These are phyloP conservation scores for Vaccinium vitisidaea DNA, from an alignment of 148 eudicot genomes.

Conservation along the genomic window DNA sequence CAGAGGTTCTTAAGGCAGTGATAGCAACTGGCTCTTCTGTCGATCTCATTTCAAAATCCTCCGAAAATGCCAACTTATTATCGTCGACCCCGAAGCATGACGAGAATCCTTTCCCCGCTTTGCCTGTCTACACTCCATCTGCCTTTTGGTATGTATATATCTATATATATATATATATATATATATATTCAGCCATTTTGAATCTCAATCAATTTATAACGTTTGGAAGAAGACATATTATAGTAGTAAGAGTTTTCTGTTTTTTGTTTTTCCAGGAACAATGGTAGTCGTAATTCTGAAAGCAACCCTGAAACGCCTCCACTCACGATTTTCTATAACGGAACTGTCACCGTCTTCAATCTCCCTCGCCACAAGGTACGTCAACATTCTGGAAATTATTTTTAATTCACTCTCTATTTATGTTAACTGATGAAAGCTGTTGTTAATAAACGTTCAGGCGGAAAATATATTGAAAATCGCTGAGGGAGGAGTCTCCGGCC, in stretches of 20 bases:
- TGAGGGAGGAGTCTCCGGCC: constrained; percentile 10
- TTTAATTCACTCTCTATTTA: not conserved
- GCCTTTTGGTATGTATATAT: constrained; percentile 15
- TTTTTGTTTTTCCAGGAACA: not conserved
- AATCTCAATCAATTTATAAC: not conserved
- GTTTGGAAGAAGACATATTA: not conserved
- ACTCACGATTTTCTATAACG: constrained; percentile 66
- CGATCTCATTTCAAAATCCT: not conserved
- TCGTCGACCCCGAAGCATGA: constrained; percentile 14
- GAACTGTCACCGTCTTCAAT: constrained; percentile 54
- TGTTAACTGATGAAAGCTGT: not conserved
- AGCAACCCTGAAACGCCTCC: constrained; percentile 21
- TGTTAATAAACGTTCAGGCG: constrained; percentile 25
- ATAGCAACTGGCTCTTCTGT: constrained; percentile 37
- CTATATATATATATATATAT: too few species aligned
- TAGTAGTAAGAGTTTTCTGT: not conserved
- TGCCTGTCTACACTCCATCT: constrained; percentile 20
- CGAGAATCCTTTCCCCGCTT: not conserved
- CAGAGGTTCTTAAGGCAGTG: constrained; percentile 57
- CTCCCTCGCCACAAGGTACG: constrained; percentile 40
- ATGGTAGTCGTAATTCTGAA: not conserved
- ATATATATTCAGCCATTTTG: too few species aligned
- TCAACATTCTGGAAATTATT: not conserved
- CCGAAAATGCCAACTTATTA: not conserved
- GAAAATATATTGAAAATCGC: constrained; percentile 37